Evolutionary conservation across 225 moss, liverwort and hornwort species (phyloP).

Genomic region (Asterella californica): DNA sequence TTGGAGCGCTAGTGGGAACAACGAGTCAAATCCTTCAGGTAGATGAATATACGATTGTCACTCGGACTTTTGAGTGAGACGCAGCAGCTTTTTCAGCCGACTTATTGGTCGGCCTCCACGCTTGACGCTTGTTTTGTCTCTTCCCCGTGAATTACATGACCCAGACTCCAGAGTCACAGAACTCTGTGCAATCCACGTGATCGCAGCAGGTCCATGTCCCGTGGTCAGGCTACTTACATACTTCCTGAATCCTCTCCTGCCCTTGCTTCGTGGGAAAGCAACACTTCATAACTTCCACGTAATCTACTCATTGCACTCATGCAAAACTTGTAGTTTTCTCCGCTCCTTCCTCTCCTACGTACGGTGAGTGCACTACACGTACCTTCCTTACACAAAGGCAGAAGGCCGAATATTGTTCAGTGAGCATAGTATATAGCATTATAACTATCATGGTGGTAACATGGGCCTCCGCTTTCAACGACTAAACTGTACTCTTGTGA

Average conservation of each 20-base stretch:
- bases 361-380: neutral
- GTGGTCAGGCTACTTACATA: neutral
- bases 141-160: neutral
- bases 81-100: conserved; percentile 6
- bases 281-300: neutral
- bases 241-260: neutral
- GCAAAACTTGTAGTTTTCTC: neutral
- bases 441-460: neutral
- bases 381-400: neutral
- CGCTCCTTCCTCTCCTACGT: neutral
- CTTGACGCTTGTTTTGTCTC: neutral
- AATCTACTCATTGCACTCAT: neutral
- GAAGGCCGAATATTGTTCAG: too few relatives aligned
- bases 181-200: neutral
- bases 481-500: neutral
- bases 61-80: conserved; percentile 4
- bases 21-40: neutral
- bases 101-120: neutral
- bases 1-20: neutral
- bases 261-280: neutral
- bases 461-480: neutral
- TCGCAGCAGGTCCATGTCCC: neutral
- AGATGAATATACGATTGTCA: neutral
- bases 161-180: neutral
- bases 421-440: neutral